Base-by-base conservation (phyloP, 257 asterid genomes). In the Penstemon eatonii region DNA sequence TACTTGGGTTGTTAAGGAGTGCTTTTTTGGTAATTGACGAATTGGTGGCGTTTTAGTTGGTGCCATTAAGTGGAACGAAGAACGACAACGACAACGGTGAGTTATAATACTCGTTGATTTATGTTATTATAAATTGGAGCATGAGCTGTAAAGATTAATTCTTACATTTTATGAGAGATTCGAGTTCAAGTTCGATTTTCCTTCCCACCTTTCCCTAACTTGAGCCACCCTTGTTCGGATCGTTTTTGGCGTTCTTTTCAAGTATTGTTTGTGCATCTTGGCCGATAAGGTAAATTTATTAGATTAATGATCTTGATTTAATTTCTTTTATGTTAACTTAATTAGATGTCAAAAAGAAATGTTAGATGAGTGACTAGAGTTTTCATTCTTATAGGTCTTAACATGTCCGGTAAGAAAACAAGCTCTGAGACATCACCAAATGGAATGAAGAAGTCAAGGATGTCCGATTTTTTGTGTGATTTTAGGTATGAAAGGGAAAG, bases 401-500 rank as follows among this genome's bases (percentile, higher is more conserved):
- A 67, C 61, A 19, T 68, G 71, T 57, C 68, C 25, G 40, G 43
- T 57, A 62, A 63, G 72, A 40, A 67, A 75, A 68, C 55, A 74
- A 62, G 15, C 51, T 54, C 58, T 13, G 51, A 12, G 45, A 55
- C 19, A 13, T 63, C 45, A 56, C 38, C 59, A 56, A 39, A 60
- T 50, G 9, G 49, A 46, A 58, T 41, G 65, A 65, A 56, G 49
- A 56, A 68, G 38, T 8, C 40, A 40, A 38, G 53, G 45, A 68
- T 47, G 63, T 45, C 56, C 4, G 40, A 33, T 25, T 69, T 69
- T 25, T 15, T 69, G 59, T 65, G 71, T 56, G 60, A 70, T 55
- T 49, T 47, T 71, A 54, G 65, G 67, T 49, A 51, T 25, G 52
- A 36, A 15, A 59, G 42, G n/a, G 33, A 56, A 65, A 37, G 37